Base-by-base conservation (phyloP, 768 basidiomycete species). In the Mycena crocata region DNA sequence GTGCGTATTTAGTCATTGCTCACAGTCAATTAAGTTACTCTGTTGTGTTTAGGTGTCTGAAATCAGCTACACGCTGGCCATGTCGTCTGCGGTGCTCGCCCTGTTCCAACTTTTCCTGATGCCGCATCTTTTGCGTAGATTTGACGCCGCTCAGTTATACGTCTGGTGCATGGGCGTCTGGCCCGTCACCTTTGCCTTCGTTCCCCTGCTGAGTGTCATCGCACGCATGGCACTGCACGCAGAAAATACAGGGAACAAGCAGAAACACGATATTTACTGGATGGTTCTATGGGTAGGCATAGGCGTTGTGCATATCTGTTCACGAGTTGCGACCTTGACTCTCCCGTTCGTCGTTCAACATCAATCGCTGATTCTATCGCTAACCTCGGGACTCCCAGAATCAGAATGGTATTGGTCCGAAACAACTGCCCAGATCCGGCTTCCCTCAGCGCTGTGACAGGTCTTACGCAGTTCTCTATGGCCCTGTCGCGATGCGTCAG, bases 351-450 rank as follows among this genome's bases (percentile, higher is more conserved):
- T 66, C 21, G n/a, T 34, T 42, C 7, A 12, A 23, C 26, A 30
- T 37, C 23, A n/a, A 54, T 4, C 26, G 8, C 4, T 32, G 28
- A 21, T 6, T 62, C 21, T 24, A 24, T 45, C 8, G 21, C 21
- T 45, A 45, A 32, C 52, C 40, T 21, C 21, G 35, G 32, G 37
- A 42, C 66, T 40, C 44, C 64, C 42, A 78, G 79, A 32, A 67
- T 88, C 32, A 88, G 85, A 74, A 85, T 90, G 81, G 76, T 91
- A 50, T 79, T 90, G 19, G 79, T 84, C 42, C 89, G 88, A 65
- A 80, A 83, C 58, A 77, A 83, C 59, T 76, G 81, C 7, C 87
- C 87, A 1, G 80, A 78, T 50, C 75, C 84, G 0, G 78, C 82
- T 8, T 79, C 85, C 13, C 75, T 90, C 30, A 90, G 88, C 9